Evolutionary conservation across 306 rosid species (phyloP), one percentile per base, ranked within the genome.

Genomic region (Neltuma alba): DNA sequence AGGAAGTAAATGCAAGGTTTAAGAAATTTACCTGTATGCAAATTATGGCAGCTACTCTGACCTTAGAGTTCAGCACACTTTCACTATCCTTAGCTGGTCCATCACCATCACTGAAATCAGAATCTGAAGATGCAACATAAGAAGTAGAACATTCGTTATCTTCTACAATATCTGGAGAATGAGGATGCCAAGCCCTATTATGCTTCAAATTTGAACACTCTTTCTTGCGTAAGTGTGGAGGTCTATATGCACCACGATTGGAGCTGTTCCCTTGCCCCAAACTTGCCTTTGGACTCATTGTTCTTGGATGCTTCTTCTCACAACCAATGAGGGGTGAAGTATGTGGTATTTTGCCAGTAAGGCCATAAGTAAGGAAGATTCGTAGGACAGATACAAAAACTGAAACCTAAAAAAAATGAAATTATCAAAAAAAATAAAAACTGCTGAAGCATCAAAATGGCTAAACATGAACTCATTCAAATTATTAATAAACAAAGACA

Each of bases 71-170:
- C 87, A 28, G 85, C 63, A 41, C 80, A 75, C 81, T 84, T 62
- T 81, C 83, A 79, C 55, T 75, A 63, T 89, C 98, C 75, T 75
- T 88, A 70, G 81, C 86, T 50, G 90, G 84, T 54, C 89, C 94
- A 75, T 95, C 99, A 73, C 91, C 91, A 83, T 95, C 99, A 85
- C 97, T 91, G 61, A 86, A 86, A 77, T 95, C 99, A 9, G 99
- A 95, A 85, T 95, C 99, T 76, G 98, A 93, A 67, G 96, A 95
- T 80, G 91, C 55, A 78, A 65, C 77, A 85, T 88, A 89, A 80
- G 68, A 76, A 11, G 62, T 48, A 76, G 87, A 87, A 88, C 91
- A 88, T 78, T 91, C 98, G 9, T 57, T 81, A 78, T 88, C 91
- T 47, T 68, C 73, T 13, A 85, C 85, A 34, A 66, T 74, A 78